Conservation (phyloP, 768 basidiomycete species). For the Agaricus blazei region DNA sequence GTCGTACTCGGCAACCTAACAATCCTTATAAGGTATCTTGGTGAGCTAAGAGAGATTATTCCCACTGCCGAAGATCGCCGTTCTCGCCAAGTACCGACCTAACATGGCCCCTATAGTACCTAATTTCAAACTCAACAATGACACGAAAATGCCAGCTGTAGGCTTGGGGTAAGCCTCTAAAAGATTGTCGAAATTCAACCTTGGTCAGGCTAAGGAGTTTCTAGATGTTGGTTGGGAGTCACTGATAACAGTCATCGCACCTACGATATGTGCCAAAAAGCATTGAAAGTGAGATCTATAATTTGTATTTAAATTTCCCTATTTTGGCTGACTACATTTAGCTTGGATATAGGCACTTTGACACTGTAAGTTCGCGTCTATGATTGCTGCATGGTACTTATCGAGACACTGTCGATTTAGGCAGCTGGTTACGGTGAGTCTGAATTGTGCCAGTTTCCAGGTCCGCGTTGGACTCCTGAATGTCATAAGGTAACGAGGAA, state of each 20-base stretch:
- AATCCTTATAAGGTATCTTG: no score
- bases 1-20: no score
- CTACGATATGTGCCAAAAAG: slow-evolving; percentile 28
- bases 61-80: no score
- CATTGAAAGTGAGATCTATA: slow-evolving; percentile 23
- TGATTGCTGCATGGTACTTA: not conserved
- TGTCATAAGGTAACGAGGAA: slow-evolving; percentile 33
- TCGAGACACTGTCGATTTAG: slow-evolving; percentile 10
- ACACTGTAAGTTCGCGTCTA: slow-evolving; percentile 23
- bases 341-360: slow-evolving; percentile 44
- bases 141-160: slow-evolving; percentile 24
- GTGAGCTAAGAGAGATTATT: no score
- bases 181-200: not conserved
- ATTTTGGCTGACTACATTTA: slow-evolving; percentile 12
- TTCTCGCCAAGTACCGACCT: not conserved
- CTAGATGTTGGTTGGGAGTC: slow-evolving; percentile 34
- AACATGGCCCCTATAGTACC: slow-evolving; percentile 11
- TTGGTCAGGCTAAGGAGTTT: not conserved
- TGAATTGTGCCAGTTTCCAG: not conserved
- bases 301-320: not conserved
- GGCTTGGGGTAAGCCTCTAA: slow-evolving; percentile 23
- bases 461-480: not conserved
- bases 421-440: slow-evolving; percentile 23
- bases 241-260: slow-evolving; percentile 34
- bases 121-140: slow-evolving; percentile 23